phyloP scores from a whole-genome alignment of 139 green algal species.

The Micractinium conductrix region DNA sequence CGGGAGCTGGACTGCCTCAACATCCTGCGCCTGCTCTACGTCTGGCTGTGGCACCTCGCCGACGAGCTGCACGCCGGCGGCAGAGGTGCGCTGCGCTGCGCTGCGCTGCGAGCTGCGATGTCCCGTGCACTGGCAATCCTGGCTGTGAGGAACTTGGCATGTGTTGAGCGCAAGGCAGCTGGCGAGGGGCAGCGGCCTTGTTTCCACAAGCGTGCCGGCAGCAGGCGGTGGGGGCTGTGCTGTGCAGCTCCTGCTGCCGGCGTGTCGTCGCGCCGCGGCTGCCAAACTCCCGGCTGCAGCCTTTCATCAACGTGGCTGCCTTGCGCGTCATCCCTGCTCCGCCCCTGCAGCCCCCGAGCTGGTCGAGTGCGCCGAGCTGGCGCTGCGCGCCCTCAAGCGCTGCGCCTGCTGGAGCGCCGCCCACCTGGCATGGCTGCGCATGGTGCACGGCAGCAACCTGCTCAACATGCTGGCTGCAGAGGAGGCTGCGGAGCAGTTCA shows the following conservation, averaged over 20 bases:
- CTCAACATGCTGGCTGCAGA: background rate
- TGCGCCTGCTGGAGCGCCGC: background rate
- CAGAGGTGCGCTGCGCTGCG: background rate
- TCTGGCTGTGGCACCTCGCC: slow-evolving; percentile 16
- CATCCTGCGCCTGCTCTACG: background rate
- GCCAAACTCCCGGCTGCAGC: too few relatives aligned
- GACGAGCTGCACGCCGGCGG: background rate
- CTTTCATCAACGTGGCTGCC: background rate
- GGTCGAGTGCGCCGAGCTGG: background rate
- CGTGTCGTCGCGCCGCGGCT: too few relatives aligned
- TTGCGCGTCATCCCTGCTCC: background rate
- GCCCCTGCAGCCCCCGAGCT: background rate
- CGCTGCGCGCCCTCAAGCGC: background rate
- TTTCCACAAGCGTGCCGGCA: too few relatives aligned
- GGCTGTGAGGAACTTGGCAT: background rate
- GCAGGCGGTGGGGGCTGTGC: too few relatives aligned
- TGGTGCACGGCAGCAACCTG: background rate
- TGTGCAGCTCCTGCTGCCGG: background rate
- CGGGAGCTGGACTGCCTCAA: slow-evolving; percentile 2
- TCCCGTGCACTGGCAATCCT: background rate
- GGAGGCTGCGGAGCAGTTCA: background rate
- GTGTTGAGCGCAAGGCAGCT: background rate
- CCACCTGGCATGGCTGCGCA: background rate
- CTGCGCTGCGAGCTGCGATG: too few relatives aligned
- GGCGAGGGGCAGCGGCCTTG: too few relatives aligned